Base-by-base conservation (phyloP, 768 basidiomycete species). In the Clitopilus hobsonii region DNA sequence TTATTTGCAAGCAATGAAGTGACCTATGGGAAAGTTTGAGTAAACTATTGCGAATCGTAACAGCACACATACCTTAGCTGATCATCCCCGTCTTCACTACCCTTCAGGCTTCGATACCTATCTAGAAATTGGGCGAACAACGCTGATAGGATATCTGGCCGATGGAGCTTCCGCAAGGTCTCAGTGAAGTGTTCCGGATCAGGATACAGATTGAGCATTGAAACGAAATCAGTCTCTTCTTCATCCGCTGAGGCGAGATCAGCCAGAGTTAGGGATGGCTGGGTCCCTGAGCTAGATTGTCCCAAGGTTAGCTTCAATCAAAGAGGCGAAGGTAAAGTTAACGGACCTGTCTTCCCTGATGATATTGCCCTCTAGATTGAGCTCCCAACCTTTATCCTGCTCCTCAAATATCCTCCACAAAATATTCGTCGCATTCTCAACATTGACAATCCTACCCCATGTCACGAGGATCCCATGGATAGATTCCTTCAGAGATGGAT, bases 81-180 rank as follows among this genome's bases (percentile, higher is more conserved):
- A 63, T 87, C 78, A 30, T 69, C 71, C 2, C 32, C 32, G 48
- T 74, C 73, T 18, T 58, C 58, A 27, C 67, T 56, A 16, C 61
- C 56, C 65, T 79, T 71, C 49, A 74, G 64, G 38, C 74, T 63
- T 57, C 79, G 82, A 67, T 95, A 92, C 3, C 73, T 73, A 60
- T 92, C 88, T 4, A 98, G 74, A 27, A 89, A 71, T 57, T 73
- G 76, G 11, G 95, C 79, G 58, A 97, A 92, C 4, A 97, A 55
- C 29, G 81, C 82, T 3, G 88, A 87, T 0, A 82, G 74, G 5
- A 95, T 74, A 54, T 94, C 91, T 16, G 77, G 67, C 14, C 91
- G 79, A 52, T 85, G 81, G 27, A 94, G 65, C 0, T 70, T 70
- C 64, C 84, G 85, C 45, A 97, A 61, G 51, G 88, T 84, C 8